Evolutionary conservation across 257 asterid species (phyloP).

Genomic region (Penstemon barbatus): DNA sequence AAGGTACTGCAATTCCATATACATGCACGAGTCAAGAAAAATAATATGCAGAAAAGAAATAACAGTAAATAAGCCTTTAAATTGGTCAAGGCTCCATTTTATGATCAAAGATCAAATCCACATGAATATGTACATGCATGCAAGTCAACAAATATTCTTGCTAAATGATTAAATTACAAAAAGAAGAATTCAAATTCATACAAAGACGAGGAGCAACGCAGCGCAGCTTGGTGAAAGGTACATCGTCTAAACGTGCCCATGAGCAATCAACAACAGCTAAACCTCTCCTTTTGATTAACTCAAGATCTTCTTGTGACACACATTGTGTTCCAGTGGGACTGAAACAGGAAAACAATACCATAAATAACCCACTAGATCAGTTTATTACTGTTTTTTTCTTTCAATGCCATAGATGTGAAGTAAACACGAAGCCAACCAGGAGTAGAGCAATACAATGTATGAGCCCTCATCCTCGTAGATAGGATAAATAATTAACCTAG

Average conservation of each 20-base stretch:
- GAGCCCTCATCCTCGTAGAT: neutral
- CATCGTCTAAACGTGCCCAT: slow-evolving; percentile 95
- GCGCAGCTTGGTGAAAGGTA: slow-evolving; percentile 91
- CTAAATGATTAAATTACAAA: slow-evolving; percentile 7
- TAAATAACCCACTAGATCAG: neutral
- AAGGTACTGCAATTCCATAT: slow-evolving; percentile 67
- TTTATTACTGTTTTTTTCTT: neutral
- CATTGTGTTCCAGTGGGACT: slow-evolving; percentile 94
- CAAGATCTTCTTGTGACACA: slow-evolving; percentile 84
- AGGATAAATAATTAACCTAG: slow-evolving; percentile 1
- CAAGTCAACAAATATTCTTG: neutral
- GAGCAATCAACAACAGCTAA: slow-evolving; percentile 98
- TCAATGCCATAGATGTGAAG: neutral
- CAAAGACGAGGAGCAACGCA: slow-evolving; percentile 97
- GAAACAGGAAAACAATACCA: slow-evolving; percentile 28
- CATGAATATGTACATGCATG: neutral
- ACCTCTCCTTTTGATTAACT: slow-evolving; percentile 69
- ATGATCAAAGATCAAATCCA: slow-evolving; percentile 1
- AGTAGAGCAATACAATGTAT: neutral
- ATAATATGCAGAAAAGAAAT: slow-evolving; percentile 10
- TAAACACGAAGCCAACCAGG: neutral
- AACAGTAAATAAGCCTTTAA: neutral
- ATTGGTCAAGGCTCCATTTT: neutral
- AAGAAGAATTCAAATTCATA: slow-evolving; percentile 40
- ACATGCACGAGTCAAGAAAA: slow-evolving; percentile 25